A percentile compares a stretch with the other conserved stretches of the same genome.
Evolutionary conservation across 495 filamentous ascomycete species (phyloP).

Genomic region (Penicillium lagena): DNA sequence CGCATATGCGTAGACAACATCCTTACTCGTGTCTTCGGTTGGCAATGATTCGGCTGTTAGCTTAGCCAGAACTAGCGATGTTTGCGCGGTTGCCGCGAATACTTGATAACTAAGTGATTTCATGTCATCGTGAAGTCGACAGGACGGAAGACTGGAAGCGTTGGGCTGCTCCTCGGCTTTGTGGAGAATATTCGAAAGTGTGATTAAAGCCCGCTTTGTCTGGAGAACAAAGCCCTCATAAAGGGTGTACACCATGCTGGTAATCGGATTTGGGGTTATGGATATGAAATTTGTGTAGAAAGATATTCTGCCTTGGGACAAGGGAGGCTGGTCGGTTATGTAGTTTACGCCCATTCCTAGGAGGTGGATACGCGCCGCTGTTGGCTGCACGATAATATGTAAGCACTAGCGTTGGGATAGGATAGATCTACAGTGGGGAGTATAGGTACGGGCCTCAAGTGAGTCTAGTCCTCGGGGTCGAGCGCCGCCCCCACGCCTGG

Average conservation of each 20-base stretch:
- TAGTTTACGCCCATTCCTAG: no score
- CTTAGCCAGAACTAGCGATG: slow-evolving; percentile 1
- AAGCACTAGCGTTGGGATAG: no score
- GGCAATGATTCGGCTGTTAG: background rate
- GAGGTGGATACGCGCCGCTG: no score
- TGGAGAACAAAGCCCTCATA: slow-evolving; percentile 10
- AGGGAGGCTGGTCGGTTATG: no score
- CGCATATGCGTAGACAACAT: slow-evolving; percentile 4
- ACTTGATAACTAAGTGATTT: slow-evolving; percentile 6
- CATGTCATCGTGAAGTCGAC: slow-evolving; percentile 3
- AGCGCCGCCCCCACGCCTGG: no score
- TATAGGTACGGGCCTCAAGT: no score
- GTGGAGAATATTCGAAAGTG: slow-evolving; percentile 2
- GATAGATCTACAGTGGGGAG: no score
- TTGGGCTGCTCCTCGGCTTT: slow-evolving; percentile 5
- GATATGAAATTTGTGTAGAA: no score
- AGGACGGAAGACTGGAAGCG: slow-evolving; percentile 2
- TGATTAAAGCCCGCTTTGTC: slow-evolving; percentile 2
- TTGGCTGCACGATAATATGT: no score
- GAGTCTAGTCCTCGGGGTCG: no score
- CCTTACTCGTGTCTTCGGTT: background rate
- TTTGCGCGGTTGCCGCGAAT: slow-evolving; percentile 4
- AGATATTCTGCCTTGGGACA: no score
- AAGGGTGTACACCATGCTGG: slow-evolving; percentile 3
- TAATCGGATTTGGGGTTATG: no score